These are phyloP conservation scores for Calonectria fujianensis DNA, from an alignment of 2,329 filamentous ascomycete genomes.

Conservation along the genomic window DNA sequence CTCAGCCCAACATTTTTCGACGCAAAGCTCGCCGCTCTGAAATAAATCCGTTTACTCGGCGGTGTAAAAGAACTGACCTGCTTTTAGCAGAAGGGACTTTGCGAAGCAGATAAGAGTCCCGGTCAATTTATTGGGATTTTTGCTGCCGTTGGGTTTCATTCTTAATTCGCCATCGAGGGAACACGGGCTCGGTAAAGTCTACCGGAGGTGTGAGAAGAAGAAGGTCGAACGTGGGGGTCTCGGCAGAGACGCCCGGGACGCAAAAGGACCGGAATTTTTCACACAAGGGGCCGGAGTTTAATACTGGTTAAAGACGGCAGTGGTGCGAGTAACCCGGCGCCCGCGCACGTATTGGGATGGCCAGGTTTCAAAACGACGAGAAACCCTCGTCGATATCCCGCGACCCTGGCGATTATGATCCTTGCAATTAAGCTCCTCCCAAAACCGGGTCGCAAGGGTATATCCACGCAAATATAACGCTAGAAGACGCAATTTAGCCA, in stretches of 20 bases:
- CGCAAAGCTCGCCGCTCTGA: not conserved
- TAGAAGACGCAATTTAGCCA: not conserved
- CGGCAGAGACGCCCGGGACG: not conserved
- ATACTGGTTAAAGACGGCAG: not conserved
- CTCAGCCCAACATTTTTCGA: not conserved
- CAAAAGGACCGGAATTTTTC: not conserved
- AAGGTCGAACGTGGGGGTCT: slow-evolving; percentile 3
- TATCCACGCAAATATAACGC: not conserved
- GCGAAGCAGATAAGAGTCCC: not conserved
- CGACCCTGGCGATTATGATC: slow-evolving; percentile 8
- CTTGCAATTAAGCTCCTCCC: slow-evolving; percentile 14
- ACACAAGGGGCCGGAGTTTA: not conserved
- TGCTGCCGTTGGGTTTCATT: not conserved
- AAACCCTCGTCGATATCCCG: not conserved
- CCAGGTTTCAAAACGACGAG: not conserved
- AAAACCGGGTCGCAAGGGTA: not conserved
- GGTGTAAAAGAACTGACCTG: not conserved
- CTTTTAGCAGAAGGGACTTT: not conserved
- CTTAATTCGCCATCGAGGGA: not conserved
- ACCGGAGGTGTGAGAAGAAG: not conserved
- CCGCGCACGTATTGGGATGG: not conserved
- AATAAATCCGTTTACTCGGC: not conserved
- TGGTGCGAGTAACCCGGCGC: not conserved
- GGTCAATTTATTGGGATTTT: not conserved
- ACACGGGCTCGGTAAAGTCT: not conserved